A percentile compares a stretch with the other conserved stretches of the same genome.
Conservation (phyloP, 306 rosid species). For the Cyclanthera cordifolia region DNA sequence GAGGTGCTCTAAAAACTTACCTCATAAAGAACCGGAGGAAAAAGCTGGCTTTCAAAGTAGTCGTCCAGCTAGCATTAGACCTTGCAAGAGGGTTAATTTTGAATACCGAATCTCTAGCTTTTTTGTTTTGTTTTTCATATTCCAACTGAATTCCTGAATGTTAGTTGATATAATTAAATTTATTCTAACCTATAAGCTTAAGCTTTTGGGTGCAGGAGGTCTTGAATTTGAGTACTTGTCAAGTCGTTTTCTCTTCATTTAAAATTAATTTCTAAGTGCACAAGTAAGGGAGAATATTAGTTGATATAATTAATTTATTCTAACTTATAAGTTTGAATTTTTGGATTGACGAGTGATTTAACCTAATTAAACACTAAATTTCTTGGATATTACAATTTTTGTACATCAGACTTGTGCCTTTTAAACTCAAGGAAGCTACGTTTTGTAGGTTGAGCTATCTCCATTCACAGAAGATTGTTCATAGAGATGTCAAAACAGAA, state of each 20-base stretch:
- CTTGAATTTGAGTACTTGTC: too few relatives aligned
- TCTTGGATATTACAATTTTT: slow-evolving; percentile 3
- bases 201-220: too few relatives aligned
- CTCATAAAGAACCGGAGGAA: slow-evolving; percentile 91
- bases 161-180: too few relatives aligned
- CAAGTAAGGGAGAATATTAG: too few relatives aligned
- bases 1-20: slow-evolving; percentile 88
- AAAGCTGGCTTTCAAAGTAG: slow-evolving; percentile 95
- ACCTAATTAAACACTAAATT: too few relatives aligned
- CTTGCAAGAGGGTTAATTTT: slow-evolving; percentile 90
- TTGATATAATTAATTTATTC: too few relatives aligned
- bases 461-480: slow-evolving; percentile 78
- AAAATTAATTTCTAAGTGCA: too few relatives aligned
- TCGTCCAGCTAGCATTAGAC: slow-evolving; percentile 88
- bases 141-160: slow-evolving; percentile 1
- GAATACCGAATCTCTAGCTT: slow-evolving; percentile 27
- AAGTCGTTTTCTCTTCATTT: too few relatives aligned
- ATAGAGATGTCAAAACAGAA: slow-evolving; percentile 96
- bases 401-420: slow-evolving; percentile 14
- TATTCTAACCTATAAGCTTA: too few relatives aligned
- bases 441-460: slow-evolving; percentile 83
- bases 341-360: too few relatives aligned
- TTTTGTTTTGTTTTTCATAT: not conserved
- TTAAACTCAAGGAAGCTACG: slow-evolving; percentile 12
- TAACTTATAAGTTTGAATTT: too few relatives aligned